Evolutionary conservation across 1,284 basidiomycete species (phyloP).

Genomic region (Marasmius oreades): DNA sequence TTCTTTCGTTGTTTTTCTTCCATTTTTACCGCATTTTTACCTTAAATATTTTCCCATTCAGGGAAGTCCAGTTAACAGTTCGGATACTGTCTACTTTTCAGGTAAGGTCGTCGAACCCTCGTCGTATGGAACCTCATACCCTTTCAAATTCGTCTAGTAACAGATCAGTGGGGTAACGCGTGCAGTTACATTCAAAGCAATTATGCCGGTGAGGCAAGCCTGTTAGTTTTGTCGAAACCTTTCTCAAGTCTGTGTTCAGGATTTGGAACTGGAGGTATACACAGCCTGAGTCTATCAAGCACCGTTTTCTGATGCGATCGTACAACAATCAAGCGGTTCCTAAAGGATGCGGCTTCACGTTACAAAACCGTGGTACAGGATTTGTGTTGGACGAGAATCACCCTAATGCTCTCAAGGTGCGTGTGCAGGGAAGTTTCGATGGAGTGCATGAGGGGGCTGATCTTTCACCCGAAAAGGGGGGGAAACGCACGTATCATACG

Average conservation of each 20-base stretch:
- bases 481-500: conserved; percentile 93
- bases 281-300: not conserved
- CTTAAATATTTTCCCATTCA: conserved; percentile 25
- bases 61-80: conserved; percentile 78
- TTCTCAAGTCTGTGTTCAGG: conserved; percentile 32
- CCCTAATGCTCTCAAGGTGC: conserved; percentile 73
- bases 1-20: conserved; percentile 7
- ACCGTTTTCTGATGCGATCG: not conserved
- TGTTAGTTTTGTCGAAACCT: not conserved
- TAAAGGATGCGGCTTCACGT: conserved; percentile 90
- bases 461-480: conserved; percentile 42
- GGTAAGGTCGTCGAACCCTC: conserved; percentile 37
- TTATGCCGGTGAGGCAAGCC: conserved; percentile 59
- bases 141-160: conserved; percentile 39
- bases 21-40: not conserved
- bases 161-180: conserved; percentile 89
- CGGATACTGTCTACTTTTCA: conserved; percentile 93
- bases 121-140: conserved; percentile 1
- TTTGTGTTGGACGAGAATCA: conserved; percentile 82
- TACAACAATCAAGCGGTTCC: conserved; percentile 71
- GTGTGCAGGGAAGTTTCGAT: conserved; percentile 1
- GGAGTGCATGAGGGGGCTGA: not conserved
- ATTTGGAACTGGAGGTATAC: conserved; percentile 72
- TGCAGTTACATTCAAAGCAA: conserved; percentile 96
- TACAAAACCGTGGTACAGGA: conserved; percentile 90